Evolutionary conservation across 805 yeast species (phyloP).

Genomic region (Ogataea corticis): DNA sequence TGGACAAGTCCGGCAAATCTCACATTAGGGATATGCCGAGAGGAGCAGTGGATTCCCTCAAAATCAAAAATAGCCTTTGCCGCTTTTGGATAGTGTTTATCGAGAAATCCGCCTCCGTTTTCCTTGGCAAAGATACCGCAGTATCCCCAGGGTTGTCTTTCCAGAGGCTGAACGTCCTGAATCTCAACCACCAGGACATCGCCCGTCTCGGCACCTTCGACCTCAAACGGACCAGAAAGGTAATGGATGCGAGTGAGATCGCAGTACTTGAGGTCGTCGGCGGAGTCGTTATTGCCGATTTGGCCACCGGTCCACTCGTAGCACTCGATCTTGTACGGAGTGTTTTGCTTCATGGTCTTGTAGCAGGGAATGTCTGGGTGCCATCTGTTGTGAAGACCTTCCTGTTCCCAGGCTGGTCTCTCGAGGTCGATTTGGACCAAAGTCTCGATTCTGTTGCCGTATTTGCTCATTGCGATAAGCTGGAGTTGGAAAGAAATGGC

Average conservation of each 20-base stretch:
- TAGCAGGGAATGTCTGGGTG: constrained; percentile 51
- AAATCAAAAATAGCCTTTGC: constrained; percentile 55
- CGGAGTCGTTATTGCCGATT: constrained; percentile 45
- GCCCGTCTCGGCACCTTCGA: constrained; percentile 47
- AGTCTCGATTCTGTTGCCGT: constrained; percentile 36
- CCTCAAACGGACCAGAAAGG: constrained; percentile 49
- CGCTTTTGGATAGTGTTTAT: constrained; percentile 48
- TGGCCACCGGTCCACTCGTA: constrained; percentile 59
- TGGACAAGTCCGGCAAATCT: constrained; percentile 51
- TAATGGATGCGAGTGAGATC: constrained; percentile 49
- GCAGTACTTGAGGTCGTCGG: constrained; percentile 47
- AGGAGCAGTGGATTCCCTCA: constrained; percentile 50
- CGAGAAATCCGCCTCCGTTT: constrained; percentile 54
- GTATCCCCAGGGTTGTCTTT: constrained; percentile 55
- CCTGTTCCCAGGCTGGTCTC: constrained; percentile 47
- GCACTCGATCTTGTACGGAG: constrained; percentile 48
- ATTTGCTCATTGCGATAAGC: constrained; percentile 7
- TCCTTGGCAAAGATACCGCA: constrained; percentile 48
- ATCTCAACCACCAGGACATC: constrained; percentile 51
- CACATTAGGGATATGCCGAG: constrained; percentile 52
- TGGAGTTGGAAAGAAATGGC: too few relatives aligned
- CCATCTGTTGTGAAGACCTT: constrained; percentile 53
- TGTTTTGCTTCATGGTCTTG: constrained; percentile 41
- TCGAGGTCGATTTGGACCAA: constrained; percentile 42
- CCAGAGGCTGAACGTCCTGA: constrained; percentile 52